Evolutionary conservation across 2,329 filamentous ascomycete species (phyloP).

Genomic region (Colletotrichum gigasporum): DNA sequence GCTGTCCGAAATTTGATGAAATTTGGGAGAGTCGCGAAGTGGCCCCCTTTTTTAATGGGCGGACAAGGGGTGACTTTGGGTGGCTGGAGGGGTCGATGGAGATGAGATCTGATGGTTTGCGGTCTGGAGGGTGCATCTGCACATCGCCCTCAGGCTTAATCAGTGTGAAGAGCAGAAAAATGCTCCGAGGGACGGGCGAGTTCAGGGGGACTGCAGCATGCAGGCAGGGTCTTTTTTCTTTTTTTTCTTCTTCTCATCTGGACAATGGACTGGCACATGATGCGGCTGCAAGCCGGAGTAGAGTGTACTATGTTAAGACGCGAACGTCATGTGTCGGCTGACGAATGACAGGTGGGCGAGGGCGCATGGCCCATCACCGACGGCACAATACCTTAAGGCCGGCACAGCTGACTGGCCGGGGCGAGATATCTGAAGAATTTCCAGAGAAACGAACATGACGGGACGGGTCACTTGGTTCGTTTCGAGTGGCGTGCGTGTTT

Average conservation of each 20-base stretch:
- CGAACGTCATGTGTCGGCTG: conserved; percentile 27
- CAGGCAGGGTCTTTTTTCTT: conserved; percentile 13
- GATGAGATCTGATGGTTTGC: conserved; percentile 13
- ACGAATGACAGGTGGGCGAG: conserved; percentile 16
- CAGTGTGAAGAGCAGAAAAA: no score
- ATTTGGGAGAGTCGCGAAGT: conserved; percentile 19
- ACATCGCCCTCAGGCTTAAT: no score
- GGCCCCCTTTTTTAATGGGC: conserved; percentile 4
- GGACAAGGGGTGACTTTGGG: background rate
- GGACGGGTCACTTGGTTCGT: conserved; percentile 16
- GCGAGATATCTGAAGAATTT: background rate
- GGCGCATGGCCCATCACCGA: background rate
- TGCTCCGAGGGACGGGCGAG: background rate
- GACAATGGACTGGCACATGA: conserved; percentile 27
- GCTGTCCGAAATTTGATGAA: conserved; percentile 31
- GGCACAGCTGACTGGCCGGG: conserved; percentile 5
- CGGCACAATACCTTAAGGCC: no score
- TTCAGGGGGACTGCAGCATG: background rate
- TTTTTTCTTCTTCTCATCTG: background rate
- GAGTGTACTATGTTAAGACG: no score
- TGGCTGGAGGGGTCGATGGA: conserved; percentile 12
- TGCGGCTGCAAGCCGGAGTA: conserved; percentile 26
- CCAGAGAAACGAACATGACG: conserved; percentile 1
- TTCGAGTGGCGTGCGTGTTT: background rate
- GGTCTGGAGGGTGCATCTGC: background rate